These are phyloP conservation scores for Furcasterigmium sp. DNA, from an alignment of 2,329 filamentous ascomycete species.

Conservation along the genomic window DNA sequence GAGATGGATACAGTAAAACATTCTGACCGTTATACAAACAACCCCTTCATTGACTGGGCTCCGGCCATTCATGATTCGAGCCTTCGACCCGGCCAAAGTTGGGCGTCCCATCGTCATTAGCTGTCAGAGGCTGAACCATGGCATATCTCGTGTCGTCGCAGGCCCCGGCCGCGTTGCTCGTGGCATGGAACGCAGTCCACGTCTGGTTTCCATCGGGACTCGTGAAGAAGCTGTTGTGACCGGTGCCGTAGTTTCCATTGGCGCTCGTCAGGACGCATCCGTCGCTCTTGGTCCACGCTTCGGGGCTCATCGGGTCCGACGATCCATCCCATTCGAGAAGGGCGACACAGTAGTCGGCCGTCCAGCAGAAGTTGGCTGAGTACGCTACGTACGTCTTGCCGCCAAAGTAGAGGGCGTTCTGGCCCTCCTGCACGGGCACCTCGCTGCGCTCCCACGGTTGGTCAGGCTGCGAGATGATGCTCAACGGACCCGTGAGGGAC, in stretches of 20 bases:
- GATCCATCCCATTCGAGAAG: constrained; percentile 46
- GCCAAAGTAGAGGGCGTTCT: constrained; percentile 45
- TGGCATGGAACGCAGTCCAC: constrained; percentile 53
- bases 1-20: no score
- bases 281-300: constrained; percentile 44
- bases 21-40: no score
- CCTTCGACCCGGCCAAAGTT: constrained; percentile 37
- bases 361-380: constrained; percentile 54
- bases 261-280: constrained; percentile 45
- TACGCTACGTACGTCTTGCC: constrained; percentile 48
- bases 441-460: constrained; percentile 44
- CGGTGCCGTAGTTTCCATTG: constrained; percentile 52
- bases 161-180: constrained; percentile 37
- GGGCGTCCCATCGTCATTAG: constrained; percentile 44
- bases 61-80: constrained; percentile 15
- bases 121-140: constrained; percentile 44
- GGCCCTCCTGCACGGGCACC: constrained; percentile 49
- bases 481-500: constrained; percentile 34
- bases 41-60: no score
- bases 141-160: constrained; percentile 51
- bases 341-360: constrained; percentile 46
- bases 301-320: constrained; percentile 35
- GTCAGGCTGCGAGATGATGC: constrained; percentile 45
- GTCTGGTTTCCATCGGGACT: constrained; percentile 49
- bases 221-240: constrained; percentile 54